Evolutionary conservation across 2,329 filamentous ascomycete species (phyloP).

Genomic region (Alternaria sp.): DNA sequence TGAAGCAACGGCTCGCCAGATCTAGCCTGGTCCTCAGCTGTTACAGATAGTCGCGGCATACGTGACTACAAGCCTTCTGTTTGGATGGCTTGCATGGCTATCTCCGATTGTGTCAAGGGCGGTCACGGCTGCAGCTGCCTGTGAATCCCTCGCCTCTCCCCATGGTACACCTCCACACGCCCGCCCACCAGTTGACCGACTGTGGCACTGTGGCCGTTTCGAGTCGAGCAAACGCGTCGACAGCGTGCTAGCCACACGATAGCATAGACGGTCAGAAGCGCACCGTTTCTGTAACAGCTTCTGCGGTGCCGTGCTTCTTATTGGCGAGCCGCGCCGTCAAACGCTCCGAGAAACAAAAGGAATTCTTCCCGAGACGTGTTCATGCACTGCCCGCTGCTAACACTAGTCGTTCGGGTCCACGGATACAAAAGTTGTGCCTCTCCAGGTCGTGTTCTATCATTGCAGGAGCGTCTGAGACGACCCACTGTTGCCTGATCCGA

Average conservation of each 20-base stretch:
- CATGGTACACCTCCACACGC: conserved; percentile 3
- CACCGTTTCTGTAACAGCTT: conserved; percentile 12
- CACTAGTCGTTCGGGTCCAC: background rate
- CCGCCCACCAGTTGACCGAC: background rate
- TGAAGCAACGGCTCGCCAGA: conserved; percentile 23
- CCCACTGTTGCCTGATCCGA: conserved; percentile 4
- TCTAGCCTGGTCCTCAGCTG: conserved; percentile 13
- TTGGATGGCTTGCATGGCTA: background rate
- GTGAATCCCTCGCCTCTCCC: background rate
- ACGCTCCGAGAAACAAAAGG: conserved; percentile 16
- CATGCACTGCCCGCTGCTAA: conserved; percentile 1
- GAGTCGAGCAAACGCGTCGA: conserved; percentile 6
- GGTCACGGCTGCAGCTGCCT: background rate
- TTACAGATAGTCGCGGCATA: conserved; percentile 7
- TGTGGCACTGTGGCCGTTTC: conserved; percentile 19
- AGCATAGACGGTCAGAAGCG: background rate
- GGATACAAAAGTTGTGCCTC: background rate
- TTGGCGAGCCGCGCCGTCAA: conserved; percentile 9
- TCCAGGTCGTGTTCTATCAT: conserved; percentile 6
- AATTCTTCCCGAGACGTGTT: conserved; percentile 10
- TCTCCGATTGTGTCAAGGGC: background rate
- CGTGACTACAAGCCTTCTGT: background rate
- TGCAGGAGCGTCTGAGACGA: conserved; percentile 2
- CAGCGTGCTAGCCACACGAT: background rate
- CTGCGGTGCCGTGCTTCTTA: background rate